phyloP scores from a whole-genome alignment of 768 basidiomycete species.

The Sporobolomyces pararoseus region DNA sequence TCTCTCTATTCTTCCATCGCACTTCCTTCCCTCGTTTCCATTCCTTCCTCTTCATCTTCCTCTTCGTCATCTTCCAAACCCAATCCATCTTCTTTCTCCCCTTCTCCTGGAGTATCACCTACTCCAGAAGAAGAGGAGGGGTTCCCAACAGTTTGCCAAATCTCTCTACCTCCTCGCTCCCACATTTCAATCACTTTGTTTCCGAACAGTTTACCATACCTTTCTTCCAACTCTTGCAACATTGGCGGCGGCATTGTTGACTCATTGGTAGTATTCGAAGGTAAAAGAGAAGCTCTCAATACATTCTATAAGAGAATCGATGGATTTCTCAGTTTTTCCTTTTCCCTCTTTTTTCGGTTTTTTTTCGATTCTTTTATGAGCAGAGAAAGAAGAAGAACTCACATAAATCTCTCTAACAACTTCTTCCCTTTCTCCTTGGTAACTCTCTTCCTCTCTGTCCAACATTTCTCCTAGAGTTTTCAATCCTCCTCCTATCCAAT shows the following conservation, averaged over 20 bases:
- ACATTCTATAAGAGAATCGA: constrained; percentile 9
- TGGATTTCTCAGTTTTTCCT: neutral
- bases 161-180: constrained; percentile 17
- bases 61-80: constrained; percentile 6
- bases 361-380: too few relatives aligned
- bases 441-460: constrained; percentile 39
- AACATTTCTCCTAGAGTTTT: constrained; percentile 47
- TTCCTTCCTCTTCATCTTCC: neutral
- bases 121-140: neutral
- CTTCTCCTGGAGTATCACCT: neutral
- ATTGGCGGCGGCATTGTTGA: neutral
- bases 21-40: constrained; percentile 13
- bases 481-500: constrained; percentile 44
- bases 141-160: constrained; percentile 27
- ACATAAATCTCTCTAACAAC: constrained; percentile 43
- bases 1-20: constrained; percentile 4
- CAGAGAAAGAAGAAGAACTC: constrained; percentile 34
- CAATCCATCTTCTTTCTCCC: constrained; percentile 1
- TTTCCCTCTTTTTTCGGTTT: too few relatives aligned
- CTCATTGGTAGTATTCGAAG: neutral
- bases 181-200: constrained; percentile 8
- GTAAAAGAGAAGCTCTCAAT: constrained; percentile 17
- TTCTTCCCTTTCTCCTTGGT: constrained; percentile 34
- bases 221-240: neutral
- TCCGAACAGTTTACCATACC: constrained; percentile 35